A percentile compares a stretch with the other conserved stretches of the same genome.
Conservation (phyloP, 129 eudicot species). For the Centella asiatica region DNA sequence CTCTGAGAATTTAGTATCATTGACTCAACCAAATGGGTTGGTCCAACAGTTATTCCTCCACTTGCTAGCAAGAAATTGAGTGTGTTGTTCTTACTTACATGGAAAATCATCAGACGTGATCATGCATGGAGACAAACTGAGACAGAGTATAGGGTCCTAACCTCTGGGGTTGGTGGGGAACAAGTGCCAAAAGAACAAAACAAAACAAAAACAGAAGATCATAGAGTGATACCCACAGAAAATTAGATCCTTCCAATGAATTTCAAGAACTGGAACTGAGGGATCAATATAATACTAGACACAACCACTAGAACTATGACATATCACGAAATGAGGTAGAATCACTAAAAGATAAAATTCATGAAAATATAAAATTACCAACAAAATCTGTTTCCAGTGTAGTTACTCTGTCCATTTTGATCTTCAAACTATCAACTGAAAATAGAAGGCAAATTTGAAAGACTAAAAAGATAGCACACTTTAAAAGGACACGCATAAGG, state of each 20-base stretch:
- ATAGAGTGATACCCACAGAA: background rate
- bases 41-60: too few relatives aligned
- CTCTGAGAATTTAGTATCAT: too few relatives aligned
- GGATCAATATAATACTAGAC: background rate
- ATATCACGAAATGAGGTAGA: background rate
- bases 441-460: constrained; percentile 1
- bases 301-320: background rate
- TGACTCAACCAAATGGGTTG: too few relatives aligned
- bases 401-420: constrained; percentile 40
- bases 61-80: too few relatives aligned
- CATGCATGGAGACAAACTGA: too few relatives aligned
- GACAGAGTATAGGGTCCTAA: too few relatives aligned
- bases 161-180: too few relatives aligned
- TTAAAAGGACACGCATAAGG: background rate
- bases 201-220: too few relatives aligned
- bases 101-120: too few relatives aligned
- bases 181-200: too few relatives aligned
- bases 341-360: background rate
- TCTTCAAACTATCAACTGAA: constrained; percentile 41
- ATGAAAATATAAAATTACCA: constrained; percentile 32
- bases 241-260: background rate
- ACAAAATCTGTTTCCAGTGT: constrained; percentile 39
- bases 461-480: background rate
- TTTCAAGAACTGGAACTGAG: background rate
- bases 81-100: too few relatives aligned